Evolutionary conservation across 192 early-diverging fungal genomes (phyloP).

Genomic region (Linnemannia schmuckeri): DNA sequence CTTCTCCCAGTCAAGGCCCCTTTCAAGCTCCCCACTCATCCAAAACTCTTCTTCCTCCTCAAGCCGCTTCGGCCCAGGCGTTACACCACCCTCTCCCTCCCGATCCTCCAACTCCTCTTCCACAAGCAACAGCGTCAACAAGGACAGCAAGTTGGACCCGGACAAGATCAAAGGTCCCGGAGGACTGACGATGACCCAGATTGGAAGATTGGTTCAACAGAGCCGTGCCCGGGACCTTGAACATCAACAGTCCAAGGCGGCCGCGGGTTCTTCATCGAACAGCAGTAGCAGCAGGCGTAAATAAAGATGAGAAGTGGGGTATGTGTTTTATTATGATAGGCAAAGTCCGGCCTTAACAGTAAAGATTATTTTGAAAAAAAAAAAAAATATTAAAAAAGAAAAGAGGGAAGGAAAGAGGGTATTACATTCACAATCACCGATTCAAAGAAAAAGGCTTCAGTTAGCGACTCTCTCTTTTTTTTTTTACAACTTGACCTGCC

Average conservation of each 20-base stretch:
- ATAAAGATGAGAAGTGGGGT: neutral
- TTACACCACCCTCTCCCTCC: neutral
- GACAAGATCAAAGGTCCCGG: constrained; percentile 61
- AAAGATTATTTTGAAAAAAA: neutral
- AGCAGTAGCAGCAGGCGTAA: neutral
- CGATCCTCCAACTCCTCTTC: neutral
- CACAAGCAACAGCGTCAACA: neutral
- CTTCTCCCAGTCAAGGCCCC: neutral
- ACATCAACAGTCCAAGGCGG: neutral
- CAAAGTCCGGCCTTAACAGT: neutral
- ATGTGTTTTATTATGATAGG: neutral
- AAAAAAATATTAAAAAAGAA: neutral
- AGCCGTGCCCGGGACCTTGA: constrained; percentile 45
- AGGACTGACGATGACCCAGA: constrained; percentile 61
- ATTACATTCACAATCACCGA: no score
- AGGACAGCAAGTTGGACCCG: constrained; percentile 36
- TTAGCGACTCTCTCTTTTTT: neutral
- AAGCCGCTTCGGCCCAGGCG: neutral
- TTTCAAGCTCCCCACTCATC: neutral
- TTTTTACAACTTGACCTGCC: constrained; percentile 8
- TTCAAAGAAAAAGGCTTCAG: neutral
- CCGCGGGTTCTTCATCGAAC: no score
- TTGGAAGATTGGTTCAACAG: constrained; percentile 41
- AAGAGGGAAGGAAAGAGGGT: neutral
- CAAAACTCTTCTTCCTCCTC: neutral